A percentile compares a stretch with the other conserved stretches of the same genome.
These are phyloP conservation scores for Phlegmacium glaucopus DNA, from an alignment of 768 basidiomycete genomes.

Conservation along the genomic window DNA sequence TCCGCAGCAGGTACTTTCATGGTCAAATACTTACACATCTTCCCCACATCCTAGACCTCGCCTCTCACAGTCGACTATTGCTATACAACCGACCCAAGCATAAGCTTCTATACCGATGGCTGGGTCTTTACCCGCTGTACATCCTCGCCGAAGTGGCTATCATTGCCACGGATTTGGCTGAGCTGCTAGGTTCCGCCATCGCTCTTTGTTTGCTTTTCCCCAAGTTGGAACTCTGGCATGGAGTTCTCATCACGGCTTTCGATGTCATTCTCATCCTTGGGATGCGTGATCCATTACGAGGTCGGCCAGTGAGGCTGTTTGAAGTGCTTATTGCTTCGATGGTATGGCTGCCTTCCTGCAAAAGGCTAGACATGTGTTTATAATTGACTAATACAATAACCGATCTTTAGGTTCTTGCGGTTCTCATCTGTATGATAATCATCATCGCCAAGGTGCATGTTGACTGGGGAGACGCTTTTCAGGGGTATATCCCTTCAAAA, in stretches of 20 bases:
- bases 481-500: constrained; percentile 74
- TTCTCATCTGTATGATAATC: constrained; percentile 75
- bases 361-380: not conserved
- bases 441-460: constrained; percentile 71
- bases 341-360: constrained; percentile 35
- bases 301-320: constrained; percentile 64
- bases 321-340: constrained; percentile 60
- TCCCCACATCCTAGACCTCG: constrained; percentile 35
- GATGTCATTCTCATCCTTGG: constrained; percentile 73
- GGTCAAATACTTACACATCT: not conserved
- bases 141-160: constrained; percentile 66
- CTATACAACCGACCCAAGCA: constrained; percentile 63
- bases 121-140: constrained; percentile 64
- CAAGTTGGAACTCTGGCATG: constrained; percentile 62
- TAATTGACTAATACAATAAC: no score
- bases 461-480: constrained; percentile 70
- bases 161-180: constrained; percentile 76
- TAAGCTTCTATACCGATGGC: constrained; percentile 53
- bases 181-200: constrained; percentile 79
- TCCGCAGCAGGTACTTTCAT: not conserved
- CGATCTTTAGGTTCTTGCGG: constrained; percentile 51
- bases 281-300: constrained; percentile 65
- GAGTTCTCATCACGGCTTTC: constrained; percentile 62
- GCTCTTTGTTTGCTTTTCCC: constrained; percentile 77
- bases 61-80: constrained; percentile 57